These are phyloP conservation scores for Amanita pallidorosea DNA, from an alignment of 768 basidiomycete species.

Conservation along the genomic window DNA sequence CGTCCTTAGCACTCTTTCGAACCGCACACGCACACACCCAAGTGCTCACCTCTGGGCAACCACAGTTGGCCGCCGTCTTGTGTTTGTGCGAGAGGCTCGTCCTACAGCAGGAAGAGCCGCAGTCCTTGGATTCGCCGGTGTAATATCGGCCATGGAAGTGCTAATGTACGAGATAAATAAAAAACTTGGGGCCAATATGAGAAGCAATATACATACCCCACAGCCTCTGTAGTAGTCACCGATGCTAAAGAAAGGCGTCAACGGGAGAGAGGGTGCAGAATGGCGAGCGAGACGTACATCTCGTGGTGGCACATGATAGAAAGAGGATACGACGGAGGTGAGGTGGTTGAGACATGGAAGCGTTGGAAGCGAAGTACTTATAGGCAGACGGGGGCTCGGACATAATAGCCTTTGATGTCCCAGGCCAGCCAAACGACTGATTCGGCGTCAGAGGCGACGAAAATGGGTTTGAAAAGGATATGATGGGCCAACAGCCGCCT, in stretches of 20 bases:
- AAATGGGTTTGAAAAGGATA: neutral
- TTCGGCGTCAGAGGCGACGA: conserved; percentile 3
- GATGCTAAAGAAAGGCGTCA: conserved; percentile 18
- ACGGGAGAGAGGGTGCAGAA: neutral
- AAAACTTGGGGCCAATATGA: neutral
- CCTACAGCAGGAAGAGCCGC: conserved; percentile 25
- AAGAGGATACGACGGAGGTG: neutral
- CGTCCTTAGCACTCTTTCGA: neutral
- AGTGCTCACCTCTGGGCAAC: conserved; percentile 28
- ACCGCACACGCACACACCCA: no score
- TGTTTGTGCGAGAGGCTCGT: conserved; percentile 31
- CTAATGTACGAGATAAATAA: conserved; percentile 13
- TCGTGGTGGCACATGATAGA: neutral
- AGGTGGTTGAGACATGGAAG: neutral
- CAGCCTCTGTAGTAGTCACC: conserved; percentile 42
- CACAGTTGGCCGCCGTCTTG: conserved; percentile 29
- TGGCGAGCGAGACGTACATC: neutral
- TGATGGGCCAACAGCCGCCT: neutral
- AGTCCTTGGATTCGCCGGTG: conserved; percentile 33
- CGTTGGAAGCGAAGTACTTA: neutral
- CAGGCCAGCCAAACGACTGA: neutral
- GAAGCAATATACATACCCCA: conserved; percentile 24
- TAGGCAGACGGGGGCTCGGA: neutral
- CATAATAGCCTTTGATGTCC: neutral
- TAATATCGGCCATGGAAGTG: conserved; percentile 40